Base-by-base conservation (phyloP, 2,329 filamentous ascomycete genomes). In the Alternaria arbusti region DNA sequence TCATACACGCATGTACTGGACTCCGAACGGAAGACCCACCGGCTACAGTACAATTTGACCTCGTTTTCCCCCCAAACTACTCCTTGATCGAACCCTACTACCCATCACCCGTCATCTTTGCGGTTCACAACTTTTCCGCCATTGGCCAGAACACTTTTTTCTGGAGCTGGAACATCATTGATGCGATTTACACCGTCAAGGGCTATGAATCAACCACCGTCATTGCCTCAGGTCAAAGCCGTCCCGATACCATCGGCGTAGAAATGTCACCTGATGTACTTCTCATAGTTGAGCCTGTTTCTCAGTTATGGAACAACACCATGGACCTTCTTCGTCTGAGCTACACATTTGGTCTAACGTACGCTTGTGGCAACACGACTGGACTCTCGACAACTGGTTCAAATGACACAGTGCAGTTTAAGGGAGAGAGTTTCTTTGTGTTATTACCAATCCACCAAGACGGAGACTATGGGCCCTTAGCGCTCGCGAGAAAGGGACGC, bases 401-500 rank as follows among this genome's bases (percentile, higher is more conserved):
- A 1, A 2, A 40, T 1, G 0, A 0, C 15, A 40, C 36, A 0
- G 36, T 40, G n/a, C 36, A 3, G 1, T 17, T 40, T 17, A 1
- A 40, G 4, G 15, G 36, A 17, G 36, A 3, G n/a, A 40, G 0
- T 1, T 0, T 40, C 8, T 40, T 40, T 40, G 36, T 4, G 15
- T 0, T 40, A 17, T 40, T 40, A 0, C 1, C 1, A 40, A 17
- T 1, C 0, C 0, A 1, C 8, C 0, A 8, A 17, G 36, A 40
- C 8, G 36, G 3, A 40, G 36, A 40, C 32, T 0, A 40, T 1
- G 32, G 1, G 7, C 3, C 0, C 5, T 0, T 40, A 10, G 2
- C 1, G 8, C 32, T 40, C 36, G 36, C 36, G 3, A 40, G 36
- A 3, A 40, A 40, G 36, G 36, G 36, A 6, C 3, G 2, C 3